Evolutionary conservation across 164 flowering plant genomes (phyloP).

Genomic region (Chimonanthus salicifolius): DNA sequence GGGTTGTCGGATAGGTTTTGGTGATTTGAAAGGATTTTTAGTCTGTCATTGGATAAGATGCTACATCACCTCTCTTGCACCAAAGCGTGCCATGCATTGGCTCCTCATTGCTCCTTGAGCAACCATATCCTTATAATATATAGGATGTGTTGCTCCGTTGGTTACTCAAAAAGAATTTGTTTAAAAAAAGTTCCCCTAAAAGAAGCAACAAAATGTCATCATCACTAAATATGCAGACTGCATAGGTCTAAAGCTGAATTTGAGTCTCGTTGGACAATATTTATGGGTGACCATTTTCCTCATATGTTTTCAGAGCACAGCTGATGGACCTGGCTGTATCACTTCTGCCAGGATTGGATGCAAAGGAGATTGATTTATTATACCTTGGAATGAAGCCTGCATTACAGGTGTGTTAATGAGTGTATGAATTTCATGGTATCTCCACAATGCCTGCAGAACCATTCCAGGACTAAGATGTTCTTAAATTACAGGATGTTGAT

Average conservation of each 20-base stretch:
- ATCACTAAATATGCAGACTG: not conserved
- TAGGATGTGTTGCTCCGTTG: no score
- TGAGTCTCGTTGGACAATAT: not conserved
- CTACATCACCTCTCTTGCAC: no score
- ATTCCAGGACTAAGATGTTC: constrained; percentile 7
- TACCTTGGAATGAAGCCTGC: constrained; percentile 56
- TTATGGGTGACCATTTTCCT: not conserved
- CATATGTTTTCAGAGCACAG: constrained; percentile 50
- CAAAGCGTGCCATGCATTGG: no score
- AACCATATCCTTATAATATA: no score
- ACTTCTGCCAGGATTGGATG: constrained; percentile 69
- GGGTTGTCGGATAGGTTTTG: no score
- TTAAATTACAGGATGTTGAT: constrained; percentile 54
- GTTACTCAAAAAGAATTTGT: no score
- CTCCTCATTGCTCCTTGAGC: no score
- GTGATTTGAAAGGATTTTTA: no score
- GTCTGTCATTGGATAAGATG: no score
- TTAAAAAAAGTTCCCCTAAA: no score
- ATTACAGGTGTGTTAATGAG: constrained; percentile 46
- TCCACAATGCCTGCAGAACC: not conserved
- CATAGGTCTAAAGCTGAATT: not conserved
- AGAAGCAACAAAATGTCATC: not conserved
- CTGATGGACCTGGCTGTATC: constrained; percentile 74
- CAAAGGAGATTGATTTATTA: constrained; percentile 45
- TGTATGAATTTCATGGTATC: not conserved